These are phyloP conservation scores for Pythium periplocum DNA, from an alignment of 352 stramenopile species.

Conservation along the genomic window DNA sequence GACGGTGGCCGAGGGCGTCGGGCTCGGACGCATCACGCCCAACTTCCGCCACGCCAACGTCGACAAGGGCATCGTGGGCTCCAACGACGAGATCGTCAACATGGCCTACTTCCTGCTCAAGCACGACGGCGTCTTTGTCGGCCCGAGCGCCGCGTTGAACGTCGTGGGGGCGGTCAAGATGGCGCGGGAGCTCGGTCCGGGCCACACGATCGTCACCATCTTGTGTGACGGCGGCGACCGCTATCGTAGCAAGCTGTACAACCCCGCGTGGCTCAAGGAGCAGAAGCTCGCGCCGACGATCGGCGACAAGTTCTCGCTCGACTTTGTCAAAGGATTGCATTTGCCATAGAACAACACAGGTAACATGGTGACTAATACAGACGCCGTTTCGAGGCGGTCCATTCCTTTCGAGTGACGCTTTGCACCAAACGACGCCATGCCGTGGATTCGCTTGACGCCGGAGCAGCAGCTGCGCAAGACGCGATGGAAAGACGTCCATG, in stretches of 20 bases:
- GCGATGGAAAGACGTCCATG: conserved; percentile 11
- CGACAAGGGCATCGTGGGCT: conserved; percentile 89
- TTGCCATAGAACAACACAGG: conserved; percentile 4
- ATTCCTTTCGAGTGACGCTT: not conserved
- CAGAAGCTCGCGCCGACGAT: conserved; percentile 31
- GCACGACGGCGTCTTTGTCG: conserved; percentile 92
- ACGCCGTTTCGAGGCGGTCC: not conserved
- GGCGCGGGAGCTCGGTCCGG: conserved; percentile 55
- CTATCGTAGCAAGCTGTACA: conserved; percentile 84
- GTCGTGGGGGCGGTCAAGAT: conserved; percentile 78
- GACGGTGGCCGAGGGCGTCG: conserved; percentile 95
- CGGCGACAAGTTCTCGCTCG: conserved; percentile 15
- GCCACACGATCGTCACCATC: conserved; percentile 76
- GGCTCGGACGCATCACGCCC: conserved; percentile 87
- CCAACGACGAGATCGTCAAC: conserved; percentile 91
- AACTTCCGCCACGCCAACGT: conserved; percentile 89
- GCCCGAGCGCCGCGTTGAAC: conserved; percentile 76
- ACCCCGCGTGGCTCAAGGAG: conserved; percentile 59
- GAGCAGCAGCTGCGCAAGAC: conserved; percentile 9
- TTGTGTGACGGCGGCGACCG: conserved; percentile 75
- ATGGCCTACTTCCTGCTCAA: conserved; percentile 90
- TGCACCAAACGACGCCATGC: conserved; percentile 7
- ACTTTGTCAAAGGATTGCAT: conserved; percentile 15
- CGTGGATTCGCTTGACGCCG: conserved; percentile 10
- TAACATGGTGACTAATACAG: conserved; percentile 2